Percentiles rank a stretch among this genome's conserved stretches.
Conservation (phyloP, 2,329 filamentous ascomycete genomes). For the Diplodia seriata region DNA sequence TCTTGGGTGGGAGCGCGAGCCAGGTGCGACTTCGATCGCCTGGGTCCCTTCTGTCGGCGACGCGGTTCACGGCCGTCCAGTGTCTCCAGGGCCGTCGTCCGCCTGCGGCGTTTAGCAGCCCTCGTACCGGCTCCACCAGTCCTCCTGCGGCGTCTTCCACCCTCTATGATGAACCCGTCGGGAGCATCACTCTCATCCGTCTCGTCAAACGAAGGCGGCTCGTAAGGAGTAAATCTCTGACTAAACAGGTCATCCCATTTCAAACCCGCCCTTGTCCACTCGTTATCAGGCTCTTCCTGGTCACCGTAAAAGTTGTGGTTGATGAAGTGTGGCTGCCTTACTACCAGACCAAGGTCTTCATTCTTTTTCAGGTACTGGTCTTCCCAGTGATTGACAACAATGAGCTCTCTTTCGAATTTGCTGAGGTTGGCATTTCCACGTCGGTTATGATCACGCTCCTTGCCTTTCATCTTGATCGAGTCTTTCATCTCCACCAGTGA, state of each 20-base stretch:
- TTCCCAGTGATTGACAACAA: constrained; percentile 29
- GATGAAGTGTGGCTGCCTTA: constrained; percentile 31
- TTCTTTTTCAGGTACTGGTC: constrained; percentile 20
- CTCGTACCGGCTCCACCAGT: not conserved
- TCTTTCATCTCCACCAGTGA: constrained; percentile 30
- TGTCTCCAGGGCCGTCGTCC: not conserved
- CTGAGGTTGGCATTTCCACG: constrained; percentile 23
- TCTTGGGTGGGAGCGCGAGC: constrained; percentile 22
- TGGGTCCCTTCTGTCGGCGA: constrained; percentile 12
- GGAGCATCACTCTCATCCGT: constrained; percentile 14
- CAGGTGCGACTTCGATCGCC: not conserved
- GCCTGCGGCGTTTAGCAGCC: constrained; percentile 21
- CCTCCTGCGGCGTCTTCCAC: constrained; percentile 5
- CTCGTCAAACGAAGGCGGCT: constrained; percentile 21
- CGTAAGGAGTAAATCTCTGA: constrained; percentile 11
- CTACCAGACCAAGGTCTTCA: constrained; percentile 14
- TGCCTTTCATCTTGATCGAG: constrained; percentile 27
- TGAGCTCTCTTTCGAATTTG: constrained; percentile 29
- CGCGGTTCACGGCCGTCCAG: not conserved
- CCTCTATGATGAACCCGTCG: constrained; percentile 11
- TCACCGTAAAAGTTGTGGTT: constrained; percentile 30
- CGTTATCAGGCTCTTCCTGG: constrained; percentile 6
- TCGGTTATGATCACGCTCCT: constrained; percentile 26
- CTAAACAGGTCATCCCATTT: constrained; percentile 18
- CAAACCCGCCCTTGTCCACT: not conserved